Percentiles rank a stretch among this genome's conserved stretches.
These are phyloP conservation scores for Dimocarpus longan DNA, from an alignment of 345 rosid genomes.

Conservation along the genomic window DNA sequence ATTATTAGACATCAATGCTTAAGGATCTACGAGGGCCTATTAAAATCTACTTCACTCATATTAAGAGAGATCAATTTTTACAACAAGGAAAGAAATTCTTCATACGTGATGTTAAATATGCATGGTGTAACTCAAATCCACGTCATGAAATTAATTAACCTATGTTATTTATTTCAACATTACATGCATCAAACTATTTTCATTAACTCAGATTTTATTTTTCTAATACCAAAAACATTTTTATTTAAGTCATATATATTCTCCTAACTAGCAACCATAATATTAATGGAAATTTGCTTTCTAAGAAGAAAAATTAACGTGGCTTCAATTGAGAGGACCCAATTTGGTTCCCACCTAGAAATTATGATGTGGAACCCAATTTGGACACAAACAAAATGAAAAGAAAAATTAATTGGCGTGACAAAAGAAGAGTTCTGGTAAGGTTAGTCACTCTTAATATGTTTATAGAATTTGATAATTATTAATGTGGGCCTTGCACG, in stretches of 20 bases:
- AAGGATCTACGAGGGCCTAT: too few species aligned
- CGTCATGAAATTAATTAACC: too few species aligned
- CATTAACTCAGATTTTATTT: background rate
- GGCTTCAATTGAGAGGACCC: background rate
- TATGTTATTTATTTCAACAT: too few species aligned
- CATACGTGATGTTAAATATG: too few species aligned
- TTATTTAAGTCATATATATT: background rate
- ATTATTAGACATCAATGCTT: too few species aligned
- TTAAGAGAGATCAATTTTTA: too few species aligned
- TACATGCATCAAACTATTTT: background rate
- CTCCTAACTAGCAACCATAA: background rate
- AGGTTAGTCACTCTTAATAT: conserved; percentile 1
- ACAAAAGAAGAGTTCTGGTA: background rate
- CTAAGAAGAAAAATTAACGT: background rate
- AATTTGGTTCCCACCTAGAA: background rate
- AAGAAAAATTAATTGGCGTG: background rate
- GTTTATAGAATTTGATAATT: background rate
- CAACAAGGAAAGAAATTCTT: too few species aligned
- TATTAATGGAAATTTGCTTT: background rate
- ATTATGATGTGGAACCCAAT: background rate
- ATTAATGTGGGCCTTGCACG: background rate
- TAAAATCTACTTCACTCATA: too few species aligned
- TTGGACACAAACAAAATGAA: background rate
- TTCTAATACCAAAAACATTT: background rate
- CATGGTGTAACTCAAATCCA: too few species aligned